Conservation (phyloP, 2,329 filamentous ascomycete species). For the Bipolaris bicolor region DNA sequence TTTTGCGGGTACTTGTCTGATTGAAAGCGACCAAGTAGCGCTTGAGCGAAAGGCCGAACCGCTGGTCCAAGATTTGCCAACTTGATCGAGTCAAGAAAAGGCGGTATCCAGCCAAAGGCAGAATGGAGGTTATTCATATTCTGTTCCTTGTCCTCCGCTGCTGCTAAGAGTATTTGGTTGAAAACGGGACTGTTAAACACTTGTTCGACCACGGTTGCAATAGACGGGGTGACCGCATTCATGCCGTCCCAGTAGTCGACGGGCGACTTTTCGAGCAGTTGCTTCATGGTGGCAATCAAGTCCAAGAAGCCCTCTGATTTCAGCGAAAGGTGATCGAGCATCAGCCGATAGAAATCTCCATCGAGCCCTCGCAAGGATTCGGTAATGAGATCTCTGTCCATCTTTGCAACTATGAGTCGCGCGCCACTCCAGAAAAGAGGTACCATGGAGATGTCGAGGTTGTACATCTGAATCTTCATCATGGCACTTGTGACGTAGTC, state of each 20-base stretch:
- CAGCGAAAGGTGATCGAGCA: conserved; percentile 67
- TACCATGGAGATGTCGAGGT: conserved; percentile 61
- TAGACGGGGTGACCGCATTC: conserved; percentile 78
- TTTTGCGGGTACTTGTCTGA: conserved; percentile 61
- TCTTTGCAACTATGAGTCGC: conserved; percentile 71
- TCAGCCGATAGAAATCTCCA: conserved; percentile 66
- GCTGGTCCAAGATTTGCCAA: conserved; percentile 77
- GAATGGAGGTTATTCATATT: conserved; percentile 64
- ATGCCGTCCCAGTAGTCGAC: conserved; percentile 88
- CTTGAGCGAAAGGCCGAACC: conserved; percentile 77
- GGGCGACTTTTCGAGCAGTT: conserved; percentile 75
- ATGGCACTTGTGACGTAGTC: conserved; percentile 74
- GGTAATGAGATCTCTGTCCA: conserved; percentile 76
- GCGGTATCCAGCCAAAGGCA: conserved; percentile 77
- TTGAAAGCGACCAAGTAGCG: conserved; percentile 72
- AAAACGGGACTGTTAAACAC: conserved; percentile 76
- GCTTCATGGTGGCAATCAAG: conserved; percentile 72
- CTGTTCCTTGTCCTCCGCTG: conserved; percentile 52
- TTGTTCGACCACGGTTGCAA: conserved; percentile 81
- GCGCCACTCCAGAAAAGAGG: conserved; percentile 81
- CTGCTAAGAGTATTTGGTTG: conserved; percentile 62
- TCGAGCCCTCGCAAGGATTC: conserved; percentile 81
- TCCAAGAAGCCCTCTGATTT: conserved; percentile 64
- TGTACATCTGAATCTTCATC: conserved; percentile 63
- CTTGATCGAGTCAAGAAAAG: conserved; percentile 78